Evolutionary conservation across 2,329 filamentous ascomycete species (phyloP).

Genomic region (Botrytis cinerea): DNA sequence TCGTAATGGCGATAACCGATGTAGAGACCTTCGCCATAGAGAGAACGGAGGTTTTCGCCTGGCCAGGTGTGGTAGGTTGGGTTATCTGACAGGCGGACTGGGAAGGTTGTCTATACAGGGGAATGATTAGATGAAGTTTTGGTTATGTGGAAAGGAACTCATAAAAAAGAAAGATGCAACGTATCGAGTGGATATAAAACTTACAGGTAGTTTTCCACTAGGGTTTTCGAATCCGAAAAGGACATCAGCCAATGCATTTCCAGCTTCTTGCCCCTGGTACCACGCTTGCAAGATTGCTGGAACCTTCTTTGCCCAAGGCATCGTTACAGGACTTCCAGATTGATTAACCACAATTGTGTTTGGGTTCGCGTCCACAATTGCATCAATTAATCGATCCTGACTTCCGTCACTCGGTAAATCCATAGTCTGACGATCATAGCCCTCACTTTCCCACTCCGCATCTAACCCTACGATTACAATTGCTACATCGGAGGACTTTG

Average conservation of each 20-base stretch:
- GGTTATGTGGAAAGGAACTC: too few species aligned
- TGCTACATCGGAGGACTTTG: constrained; percentile 64
- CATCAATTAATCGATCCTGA: constrained; percentile 64
- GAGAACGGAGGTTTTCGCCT: constrained; percentile 65
- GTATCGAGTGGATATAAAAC: constrained; percentile 17
- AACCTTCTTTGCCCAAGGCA: constrained; percentile 69
- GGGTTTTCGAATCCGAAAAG: constrained; percentile 65
- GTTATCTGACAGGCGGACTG: constrained; percentile 62
- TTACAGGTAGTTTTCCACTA: constrained; percentile 63
- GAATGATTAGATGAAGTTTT: constrained; percentile 24
- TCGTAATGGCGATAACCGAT: constrained; percentile 76
- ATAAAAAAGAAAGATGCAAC: neutral
- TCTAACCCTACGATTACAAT: constrained; percentile 70
- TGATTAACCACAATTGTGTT: constrained; percentile 69
- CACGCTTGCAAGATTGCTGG: constrained; percentile 70
- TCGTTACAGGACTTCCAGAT: constrained; percentile 66
- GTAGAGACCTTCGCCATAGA: constrained; percentile 73
- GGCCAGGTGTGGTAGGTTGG: constrained; percentile 74
- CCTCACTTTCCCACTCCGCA: constrained; percentile 75
- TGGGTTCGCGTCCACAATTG: constrained; percentile 62
- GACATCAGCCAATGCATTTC: constrained; percentile 67
- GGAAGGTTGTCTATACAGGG: constrained; percentile 60
- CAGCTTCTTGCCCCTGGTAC: constrained; percentile 71
- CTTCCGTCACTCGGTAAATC: constrained; percentile 57
- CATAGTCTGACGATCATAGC: constrained; percentile 66